Evolutionary conservation across 164 flowering plant species (phyloP).

Genomic region (Euptelea pleiosperma): DNA sequence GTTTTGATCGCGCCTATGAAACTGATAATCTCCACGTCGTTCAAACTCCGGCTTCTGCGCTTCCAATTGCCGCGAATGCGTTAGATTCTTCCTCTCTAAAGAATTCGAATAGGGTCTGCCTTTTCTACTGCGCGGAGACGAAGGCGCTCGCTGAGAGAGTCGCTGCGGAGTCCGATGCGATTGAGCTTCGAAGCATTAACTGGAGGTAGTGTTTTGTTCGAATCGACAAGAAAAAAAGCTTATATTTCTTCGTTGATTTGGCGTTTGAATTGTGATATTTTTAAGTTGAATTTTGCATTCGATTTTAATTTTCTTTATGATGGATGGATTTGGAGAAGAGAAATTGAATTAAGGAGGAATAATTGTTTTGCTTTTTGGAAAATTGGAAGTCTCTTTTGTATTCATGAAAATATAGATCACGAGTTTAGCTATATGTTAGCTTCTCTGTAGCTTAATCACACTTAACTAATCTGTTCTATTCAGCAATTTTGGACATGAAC

Average conservation of each 20-base stretch:
- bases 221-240: too few relatives aligned
- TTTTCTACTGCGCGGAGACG: slow-evolving; percentile 81
- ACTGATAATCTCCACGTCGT: slow-evolving; percentile 8
- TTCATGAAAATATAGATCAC: too few relatives aligned
- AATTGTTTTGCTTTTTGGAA: background rate
- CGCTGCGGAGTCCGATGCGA: slow-evolving; percentile 70
- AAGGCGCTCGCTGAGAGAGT: slow-evolving; percentile 67
- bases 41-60: slow-evolving; percentile 8
- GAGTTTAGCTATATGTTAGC: too few relatives aligned
- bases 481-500: too few relatives aligned
- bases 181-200: slow-evolving; percentile 71
- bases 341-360: background rate
- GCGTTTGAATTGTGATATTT: background rate
- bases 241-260: background rate
- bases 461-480: too few relatives aligned
- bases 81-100: slow-evolving; percentile 13
- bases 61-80: slow-evolving; percentile 15
- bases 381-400: too few relatives aligned
- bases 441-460: too few relatives aligned
- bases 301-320: background rate
- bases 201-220: slow-evolving; percentile 53
- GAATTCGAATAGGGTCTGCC: slow-evolving; percentile 57
- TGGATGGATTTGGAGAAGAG: background rate
- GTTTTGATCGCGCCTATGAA: slow-evolving; percentile 9
- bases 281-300: background rate